Evolutionary conservation across 495 filamentous ascomycete genomes (phyloP), one percentile per base, ranked within the genome.

Genomic region (Penicillium bialowiezense): DNA sequence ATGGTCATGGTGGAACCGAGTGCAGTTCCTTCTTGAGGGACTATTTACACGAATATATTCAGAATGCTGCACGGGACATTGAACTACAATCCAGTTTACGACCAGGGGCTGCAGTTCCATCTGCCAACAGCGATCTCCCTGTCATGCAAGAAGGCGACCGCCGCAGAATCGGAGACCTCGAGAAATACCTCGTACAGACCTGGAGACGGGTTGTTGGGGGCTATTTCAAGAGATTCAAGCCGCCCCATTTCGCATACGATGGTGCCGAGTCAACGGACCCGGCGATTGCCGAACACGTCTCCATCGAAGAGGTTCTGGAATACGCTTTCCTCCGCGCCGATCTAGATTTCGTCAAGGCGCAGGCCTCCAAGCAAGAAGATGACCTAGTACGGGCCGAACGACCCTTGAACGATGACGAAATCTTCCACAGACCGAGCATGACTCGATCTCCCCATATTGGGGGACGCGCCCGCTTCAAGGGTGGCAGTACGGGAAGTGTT

Each of bases 291-390:
- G 50, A 60, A 7, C 54, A 58, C 5, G 63, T 68, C 20, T 79
- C 69, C 67, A 72, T 76, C 18, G 73, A 76, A 48, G 73, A 76
- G 41, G 58, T 69, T 32, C 70, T 97, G 36, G 85, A 85, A 44
- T 96, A 96, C 69, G 90, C 93, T 23, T 97, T 98, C 62, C 79
- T 98, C 32, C 84, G 86, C 49, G 87, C 89, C 10, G 93, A 98
- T 69, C 78, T 96, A 44, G 90, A 96, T 67, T 97, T 98, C 62
- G 82, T 97, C 54, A 81, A 85, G 9, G 88, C 87, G 9, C 91
- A 96, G 69, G 88, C 86, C 3, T 77, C 78, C 31, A 88, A 88
- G 56, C 79, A 78, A 18, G 84, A 90, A 55, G 78, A 87, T 52
- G 86, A 90, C 55, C 69, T 79, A 10, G 79, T 83, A 38, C 67